These are phyloP conservation scores for Metarhizium rileyi DNA, from an alignment of 2,329 filamentous ascomycete species.

Conservation along the genomic window DNA sequence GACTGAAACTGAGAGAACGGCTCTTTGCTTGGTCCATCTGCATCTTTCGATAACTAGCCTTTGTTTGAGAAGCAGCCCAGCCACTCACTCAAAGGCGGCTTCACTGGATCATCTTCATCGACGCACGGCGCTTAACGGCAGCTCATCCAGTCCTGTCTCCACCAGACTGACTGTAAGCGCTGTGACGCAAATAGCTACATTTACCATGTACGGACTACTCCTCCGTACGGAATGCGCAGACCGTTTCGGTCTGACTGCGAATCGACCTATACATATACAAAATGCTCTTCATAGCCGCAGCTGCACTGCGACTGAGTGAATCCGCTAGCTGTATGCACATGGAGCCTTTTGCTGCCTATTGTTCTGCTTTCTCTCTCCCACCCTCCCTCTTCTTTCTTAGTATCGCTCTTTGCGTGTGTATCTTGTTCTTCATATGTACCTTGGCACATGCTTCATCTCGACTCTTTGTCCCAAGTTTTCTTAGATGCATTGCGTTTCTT, in stretches of 20 bases:
- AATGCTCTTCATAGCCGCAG: no score
- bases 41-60: not conserved
- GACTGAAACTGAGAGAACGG: not conserved
- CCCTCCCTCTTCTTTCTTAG: not conserved
- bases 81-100: not conserved
- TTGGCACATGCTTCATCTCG: not conserved
- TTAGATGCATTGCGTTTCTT: not conserved
- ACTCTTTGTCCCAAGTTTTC: not conserved
- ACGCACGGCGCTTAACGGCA: not conserved
- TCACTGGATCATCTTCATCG: not conserved
- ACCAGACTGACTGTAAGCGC: slow-evolving; percentile 1
- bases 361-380: no score
- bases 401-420: not conserved
- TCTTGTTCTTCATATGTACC: no score
- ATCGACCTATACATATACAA: no score
- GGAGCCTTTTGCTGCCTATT: no score
- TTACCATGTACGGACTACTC: no score
- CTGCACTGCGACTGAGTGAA: no score
- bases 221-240: no score
- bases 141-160: no score
- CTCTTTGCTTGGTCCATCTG: not conserved
- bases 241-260: no score
- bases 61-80: not conserved
- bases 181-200: not conserved
- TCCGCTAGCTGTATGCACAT: no score